A percentile compares a stretch with the other conserved stretches of the same genome.
phyloP scores from a whole-genome alignment of 495 filamentous ascomycete species.

The Neurospora terricola region DNA sequence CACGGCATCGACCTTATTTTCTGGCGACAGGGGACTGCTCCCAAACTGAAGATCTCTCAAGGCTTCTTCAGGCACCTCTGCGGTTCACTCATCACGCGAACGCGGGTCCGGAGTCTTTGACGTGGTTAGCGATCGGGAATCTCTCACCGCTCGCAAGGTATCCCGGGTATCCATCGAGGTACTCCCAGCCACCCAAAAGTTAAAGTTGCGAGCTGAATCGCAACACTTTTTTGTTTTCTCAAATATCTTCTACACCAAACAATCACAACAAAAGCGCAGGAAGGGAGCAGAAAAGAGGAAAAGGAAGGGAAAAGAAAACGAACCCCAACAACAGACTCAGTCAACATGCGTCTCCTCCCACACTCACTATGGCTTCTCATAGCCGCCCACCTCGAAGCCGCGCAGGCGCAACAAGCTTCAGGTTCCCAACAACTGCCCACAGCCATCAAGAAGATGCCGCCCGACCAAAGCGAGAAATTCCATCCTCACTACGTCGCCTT shows the following conservation, averaged over 20 bases:
- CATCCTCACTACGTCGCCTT: slow-evolving; percentile 51
- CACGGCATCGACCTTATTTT: too few species aligned
- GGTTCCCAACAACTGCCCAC: slow-evolving; percentile 25
- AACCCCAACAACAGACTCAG: not conserved
- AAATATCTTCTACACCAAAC: not conserved
- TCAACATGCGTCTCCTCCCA: slow-evolving; percentile 39
- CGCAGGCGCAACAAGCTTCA: slow-evolving; percentile 8
- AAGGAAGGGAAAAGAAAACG: not conserved
- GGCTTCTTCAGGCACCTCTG: not conserved
- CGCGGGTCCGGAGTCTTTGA: not conserved
- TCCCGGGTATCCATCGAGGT: not conserved
- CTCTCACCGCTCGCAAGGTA: not conserved
- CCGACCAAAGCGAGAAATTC: slow-evolving; percentile 80
- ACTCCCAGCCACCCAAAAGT: not conserved
- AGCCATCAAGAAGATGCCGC: slow-evolving; percentile 62
- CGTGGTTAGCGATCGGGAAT: not conserved
- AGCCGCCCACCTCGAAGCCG: slow-evolving; percentile 20
- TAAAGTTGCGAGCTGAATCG: not conserved
- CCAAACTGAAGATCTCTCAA: not conserved
- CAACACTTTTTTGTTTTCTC: not conserved
- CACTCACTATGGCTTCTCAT: slow-evolving; percentile 40
- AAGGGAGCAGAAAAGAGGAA: not conserved
- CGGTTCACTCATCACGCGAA: not conserved
- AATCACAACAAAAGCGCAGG: not conserved
- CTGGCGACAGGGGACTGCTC: not conserved